Conservation (phyloP, 768 basidiomycete genomes). For the Clitopilus passeckerianus region DNA sequence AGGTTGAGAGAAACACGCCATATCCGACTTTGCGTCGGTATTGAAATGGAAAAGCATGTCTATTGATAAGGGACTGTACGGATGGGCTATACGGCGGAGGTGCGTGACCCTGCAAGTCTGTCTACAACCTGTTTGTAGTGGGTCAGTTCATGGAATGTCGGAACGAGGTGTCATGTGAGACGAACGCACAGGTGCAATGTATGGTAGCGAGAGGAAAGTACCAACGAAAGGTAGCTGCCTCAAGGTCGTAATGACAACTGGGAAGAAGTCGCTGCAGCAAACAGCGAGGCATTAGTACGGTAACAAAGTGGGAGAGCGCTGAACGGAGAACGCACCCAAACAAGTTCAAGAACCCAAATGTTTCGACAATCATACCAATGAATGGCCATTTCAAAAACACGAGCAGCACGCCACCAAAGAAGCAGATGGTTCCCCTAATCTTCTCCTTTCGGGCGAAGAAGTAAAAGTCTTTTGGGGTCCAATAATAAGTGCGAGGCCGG, state of each 20-base stretch:
- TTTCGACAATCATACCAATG: constrained; percentile 89
- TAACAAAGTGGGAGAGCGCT: neutral
- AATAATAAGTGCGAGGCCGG: constrained; percentile 94
- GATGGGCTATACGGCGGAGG: constrained; percentile 59
- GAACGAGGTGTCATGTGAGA: neutral
- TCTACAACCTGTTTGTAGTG: constrained; percentile 56
- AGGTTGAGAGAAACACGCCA: too few species aligned
- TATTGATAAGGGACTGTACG: constrained; percentile 32
- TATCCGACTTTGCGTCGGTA: too few species aligned
- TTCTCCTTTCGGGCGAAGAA: constrained; percentile 98
- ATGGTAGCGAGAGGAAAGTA: constrained; percentile 79
- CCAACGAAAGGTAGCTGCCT: constrained; percentile 93
- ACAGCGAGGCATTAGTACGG: neutral
- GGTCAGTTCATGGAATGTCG: neutral
- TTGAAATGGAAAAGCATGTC: neutral
- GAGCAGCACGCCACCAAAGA: constrained; percentile 85
- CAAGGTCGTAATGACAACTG: constrained; percentile 95
- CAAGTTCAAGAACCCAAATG: constrained; percentile 94
- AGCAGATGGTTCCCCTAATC: constrained; percentile 83
- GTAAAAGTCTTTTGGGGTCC: constrained; percentile 97
- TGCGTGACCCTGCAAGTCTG: constrained; percentile 74
- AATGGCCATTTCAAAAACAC: constrained; percentile 97
- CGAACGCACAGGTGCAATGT: constrained; percentile 72
- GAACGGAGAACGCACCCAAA: constrained; percentile 67
- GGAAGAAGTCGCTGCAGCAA: constrained; percentile 88